phyloP scores from a whole-genome alignment of 116 monocot species.

The Zostera marina region DNA sequence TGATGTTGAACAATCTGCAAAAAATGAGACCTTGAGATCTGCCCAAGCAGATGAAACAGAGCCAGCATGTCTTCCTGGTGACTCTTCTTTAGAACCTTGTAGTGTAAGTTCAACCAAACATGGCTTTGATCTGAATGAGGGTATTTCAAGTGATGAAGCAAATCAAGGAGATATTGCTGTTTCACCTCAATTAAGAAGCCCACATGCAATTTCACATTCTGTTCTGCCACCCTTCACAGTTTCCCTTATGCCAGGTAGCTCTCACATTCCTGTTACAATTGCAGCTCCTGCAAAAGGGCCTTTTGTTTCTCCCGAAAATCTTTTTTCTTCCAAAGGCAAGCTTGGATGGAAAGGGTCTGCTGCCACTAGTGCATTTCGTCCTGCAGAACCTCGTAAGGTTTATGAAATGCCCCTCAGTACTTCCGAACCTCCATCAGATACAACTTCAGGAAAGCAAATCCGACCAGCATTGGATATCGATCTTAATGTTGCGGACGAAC shows the following conservation, averaged over 20 bases:
- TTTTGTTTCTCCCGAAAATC: conserved; percentile 68
- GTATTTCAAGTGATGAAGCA: conserved; percentile 53
- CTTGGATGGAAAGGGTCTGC: conserved; percentile 92
- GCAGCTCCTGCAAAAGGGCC: conserved; percentile 95
- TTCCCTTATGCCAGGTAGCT: conserved; percentile 17
- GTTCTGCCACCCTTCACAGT: conserved; percentile 22
- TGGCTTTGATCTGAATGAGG: conserved; percentile 91
- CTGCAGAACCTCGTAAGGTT: conserved; percentile 74
- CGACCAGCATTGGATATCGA: conserved; percentile 67
- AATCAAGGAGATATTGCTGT: conserved; percentile 29
- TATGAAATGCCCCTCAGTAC: conserved; percentile 46
- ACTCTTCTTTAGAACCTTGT: conserved; percentile 14
- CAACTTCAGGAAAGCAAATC: conserved; percentile 16
- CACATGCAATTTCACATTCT: conserved; percentile 22
- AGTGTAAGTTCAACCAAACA: conserved; percentile 17
- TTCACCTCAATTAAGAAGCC: conserved; percentile 17
- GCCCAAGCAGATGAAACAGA: conserved; percentile 22
- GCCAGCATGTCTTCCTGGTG: conserved; percentile 20
- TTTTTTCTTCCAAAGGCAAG: conserved; percentile 44
- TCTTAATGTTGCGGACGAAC: conserved; percentile 73
- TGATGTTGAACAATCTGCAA: conserved; percentile 13
- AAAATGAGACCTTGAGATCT: neutral
- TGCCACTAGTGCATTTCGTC: conserved; percentile 95
- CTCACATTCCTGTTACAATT: conserved; percentile 46
- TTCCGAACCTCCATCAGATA: conserved; percentile 22